Conservation (phyloP, 768 basidiomycete species). For the Cystobasidium tubakii region DNA sequence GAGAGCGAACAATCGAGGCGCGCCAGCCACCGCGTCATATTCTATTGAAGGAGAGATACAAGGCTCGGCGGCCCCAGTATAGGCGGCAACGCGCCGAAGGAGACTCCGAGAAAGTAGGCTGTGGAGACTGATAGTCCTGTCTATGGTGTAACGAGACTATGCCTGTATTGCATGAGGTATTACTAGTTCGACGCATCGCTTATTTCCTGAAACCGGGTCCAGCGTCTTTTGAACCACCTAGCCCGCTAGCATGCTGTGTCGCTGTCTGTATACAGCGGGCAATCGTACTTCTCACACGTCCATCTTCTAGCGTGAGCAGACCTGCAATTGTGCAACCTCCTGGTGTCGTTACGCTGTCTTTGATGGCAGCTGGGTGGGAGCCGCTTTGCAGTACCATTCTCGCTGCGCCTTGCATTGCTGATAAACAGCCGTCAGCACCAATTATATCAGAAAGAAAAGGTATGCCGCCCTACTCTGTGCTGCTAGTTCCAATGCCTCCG, state of each 20-base stretch:
- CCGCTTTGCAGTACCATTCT: conserved; percentile 85
- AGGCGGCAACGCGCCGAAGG: background rate
- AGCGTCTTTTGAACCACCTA: conserved; percentile 54
- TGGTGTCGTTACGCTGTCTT: conserved; percentile 98
- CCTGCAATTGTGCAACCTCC: conserved; percentile 98
- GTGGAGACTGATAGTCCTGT: background rate
- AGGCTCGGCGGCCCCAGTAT: background rate
- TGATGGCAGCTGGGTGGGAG: conserved; percentile 90
- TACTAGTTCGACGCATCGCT: background rate
- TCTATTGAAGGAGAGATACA: background rate
- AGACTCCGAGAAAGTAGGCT: background rate
- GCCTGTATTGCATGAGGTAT: background rate
- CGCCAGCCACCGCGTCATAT: background rate
- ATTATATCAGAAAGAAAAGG: background rate
- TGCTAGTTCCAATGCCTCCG: conserved; percentile 88
- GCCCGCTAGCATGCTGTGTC: conserved; percentile 75
- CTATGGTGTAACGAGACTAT: too few relatives aligned
- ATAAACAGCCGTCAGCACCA: background rate
- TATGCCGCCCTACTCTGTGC: conserved; percentile 66
- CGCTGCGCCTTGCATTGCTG: conserved; percentile 94
- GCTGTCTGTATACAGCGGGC: conserved; percentile 91
- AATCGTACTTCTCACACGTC: conserved; percentile 83
- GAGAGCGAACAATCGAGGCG: background rate
- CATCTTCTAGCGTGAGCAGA: conserved; percentile 89
- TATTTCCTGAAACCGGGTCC: conserved; percentile 6